phyloP scores from a whole-genome alignment of 2,329 filamentous ascomycete genomes.

The Verticillium longisporum region DNA sequence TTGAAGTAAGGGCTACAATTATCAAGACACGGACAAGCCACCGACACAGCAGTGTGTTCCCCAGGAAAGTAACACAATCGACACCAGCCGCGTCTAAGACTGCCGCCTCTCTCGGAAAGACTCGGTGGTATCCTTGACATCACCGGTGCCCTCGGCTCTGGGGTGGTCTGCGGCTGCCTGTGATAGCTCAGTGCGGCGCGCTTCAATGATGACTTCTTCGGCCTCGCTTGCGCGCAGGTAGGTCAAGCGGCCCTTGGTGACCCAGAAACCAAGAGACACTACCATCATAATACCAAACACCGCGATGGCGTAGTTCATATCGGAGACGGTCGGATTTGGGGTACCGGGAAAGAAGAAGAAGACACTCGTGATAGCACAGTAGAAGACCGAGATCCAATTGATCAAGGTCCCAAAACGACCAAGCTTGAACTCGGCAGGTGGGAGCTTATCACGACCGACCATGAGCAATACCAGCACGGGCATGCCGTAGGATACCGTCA shows the following conservation, averaged over 20 bases:
- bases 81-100: not conserved
- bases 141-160: not conserved
- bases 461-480: slow-evolving; percentile 29
- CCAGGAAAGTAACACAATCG: not conserved
- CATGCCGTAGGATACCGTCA: slow-evolving; percentile 35
- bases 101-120: not conserved
- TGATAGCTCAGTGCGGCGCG: slow-evolving; percentile 3
- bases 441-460: slow-evolving; percentile 21
- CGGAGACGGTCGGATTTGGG: slow-evolving; percentile 35
- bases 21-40: not conserved
- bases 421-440: slow-evolving; percentile 12
- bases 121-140: not conserved
- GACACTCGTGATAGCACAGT: slow-evolving; percentile 43
- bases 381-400: slow-evolving; percentile 43
- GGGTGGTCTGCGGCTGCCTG: not conserved
- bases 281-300: slow-evolving; percentile 50
- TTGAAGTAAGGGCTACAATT: not conserved
- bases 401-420: slow-evolving; percentile 26
- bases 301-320: slow-evolving; percentile 53
- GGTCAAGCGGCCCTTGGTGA: slow-evolving; percentile 34
- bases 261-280: slow-evolving; percentile 42
- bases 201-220: slow-evolving; percentile 3
- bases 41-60: not conserved
- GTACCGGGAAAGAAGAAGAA: slow-evolving; percentile 47
- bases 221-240: slow-evolving; percentile 17